Evolutionary conservation across 2,329 filamentous ascomycete genomes (phyloP).

Genomic region (Botrytis hyacinthi): DNA sequence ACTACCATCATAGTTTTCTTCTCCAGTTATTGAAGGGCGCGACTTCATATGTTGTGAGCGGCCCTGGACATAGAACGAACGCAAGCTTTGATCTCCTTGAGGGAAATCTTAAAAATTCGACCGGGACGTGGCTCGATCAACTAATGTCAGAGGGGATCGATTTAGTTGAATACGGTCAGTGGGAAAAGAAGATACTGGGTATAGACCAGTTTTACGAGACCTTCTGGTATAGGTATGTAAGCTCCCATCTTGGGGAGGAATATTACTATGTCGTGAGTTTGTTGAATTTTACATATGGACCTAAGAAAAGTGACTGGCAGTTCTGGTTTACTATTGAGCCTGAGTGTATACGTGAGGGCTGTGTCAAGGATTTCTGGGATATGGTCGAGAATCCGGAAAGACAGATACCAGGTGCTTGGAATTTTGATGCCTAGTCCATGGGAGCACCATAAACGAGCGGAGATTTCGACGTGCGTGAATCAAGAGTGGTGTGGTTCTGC

Average conservation of each 20-base stretch:
- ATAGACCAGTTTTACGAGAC: no score
- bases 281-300: not conserved
- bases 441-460: not conserved
- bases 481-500: accelerated
- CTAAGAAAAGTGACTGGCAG: not conserved
- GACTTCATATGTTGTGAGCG: accelerated
- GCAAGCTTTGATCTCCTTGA: accelerated
- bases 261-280: not conserved
- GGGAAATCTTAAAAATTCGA: accelerated
- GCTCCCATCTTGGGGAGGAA: no score
- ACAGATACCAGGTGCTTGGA: not conserved
- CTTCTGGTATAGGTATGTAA: no score
- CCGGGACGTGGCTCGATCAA: not conserved
- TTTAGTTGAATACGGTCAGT: not conserved
- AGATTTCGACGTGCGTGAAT: no score
- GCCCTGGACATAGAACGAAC: accelerated
- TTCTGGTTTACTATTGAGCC: not conserved
- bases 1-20: not conserved
- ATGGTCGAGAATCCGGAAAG: not conserved
- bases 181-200: not conserved
- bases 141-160: not conserved
- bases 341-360: accelerated
- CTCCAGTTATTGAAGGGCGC: accelerated
- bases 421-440: not conserved
- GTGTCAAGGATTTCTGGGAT: not conserved